A percentile compares a stretch with the other conserved stretches of the same genome.
Conservation (phyloP, 495 filamentous ascomycete species). For the Aspergillus egyptiacus region DNA sequence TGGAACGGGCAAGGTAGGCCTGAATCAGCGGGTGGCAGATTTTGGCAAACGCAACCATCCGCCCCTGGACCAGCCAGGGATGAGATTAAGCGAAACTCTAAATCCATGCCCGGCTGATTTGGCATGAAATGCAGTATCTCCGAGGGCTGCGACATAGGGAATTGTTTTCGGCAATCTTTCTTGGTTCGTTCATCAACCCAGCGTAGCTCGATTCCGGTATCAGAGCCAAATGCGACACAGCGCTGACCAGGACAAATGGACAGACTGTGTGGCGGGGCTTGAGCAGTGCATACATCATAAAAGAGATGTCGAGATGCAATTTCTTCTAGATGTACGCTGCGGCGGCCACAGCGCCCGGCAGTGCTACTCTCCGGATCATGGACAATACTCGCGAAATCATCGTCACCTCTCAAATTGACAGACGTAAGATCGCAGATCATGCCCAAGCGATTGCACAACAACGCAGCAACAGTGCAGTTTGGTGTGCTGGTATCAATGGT, state of each 20-base stretch:
- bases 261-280: constrained; percentile 61
- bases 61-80: constrained; percentile 50
- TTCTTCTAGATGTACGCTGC: constrained; percentile 21
- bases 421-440: constrained; percentile 53
- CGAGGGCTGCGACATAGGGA: constrained; percentile 60
- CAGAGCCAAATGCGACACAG: constrained; percentile 67
- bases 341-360: neutral
- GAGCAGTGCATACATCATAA: constrained; percentile 55
- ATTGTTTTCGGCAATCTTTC: constrained; percentile 53
- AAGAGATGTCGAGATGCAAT: constrained; percentile 35
- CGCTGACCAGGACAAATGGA: constrained; percentile 63
- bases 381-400: neutral
- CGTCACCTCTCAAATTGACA: neutral
- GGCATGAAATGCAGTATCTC: constrained; percentile 65
- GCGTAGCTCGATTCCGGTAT: constrained; percentile 62
- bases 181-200: constrained; percentile 62
- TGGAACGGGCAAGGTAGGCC: constrained; percentile 29
- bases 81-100: constrained; percentile 59
- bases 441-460: constrained; percentile 57
- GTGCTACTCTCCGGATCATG: neutral
- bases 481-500: constrained; percentile 58
- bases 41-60: constrained; percentile 30
- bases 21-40: constrained; percentile 22
- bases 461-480: constrained; percentile 53
- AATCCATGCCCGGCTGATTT: constrained; percentile 38